Conservation (phyloP, 768 basidiomycete genomes). For the Phylloporus arenicola region DNA sequence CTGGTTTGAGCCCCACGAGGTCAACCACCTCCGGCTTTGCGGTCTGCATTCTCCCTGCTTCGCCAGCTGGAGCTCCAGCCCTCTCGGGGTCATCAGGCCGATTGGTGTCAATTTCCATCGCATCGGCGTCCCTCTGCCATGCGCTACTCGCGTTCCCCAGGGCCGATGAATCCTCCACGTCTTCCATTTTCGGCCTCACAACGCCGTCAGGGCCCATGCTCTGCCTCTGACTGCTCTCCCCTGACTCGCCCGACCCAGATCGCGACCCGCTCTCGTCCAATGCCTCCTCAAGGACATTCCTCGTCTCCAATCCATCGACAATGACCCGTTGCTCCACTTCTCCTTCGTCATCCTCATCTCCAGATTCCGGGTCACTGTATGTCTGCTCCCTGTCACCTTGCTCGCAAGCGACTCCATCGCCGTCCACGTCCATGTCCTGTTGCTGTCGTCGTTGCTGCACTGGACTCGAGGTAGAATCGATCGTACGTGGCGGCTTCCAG, state of each 20-base stretch:
- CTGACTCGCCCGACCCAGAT: slow-evolving; percentile 28
- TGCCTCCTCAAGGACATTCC: slow-evolving; percentile 51
- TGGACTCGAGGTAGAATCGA: slow-evolving; percentile 11
- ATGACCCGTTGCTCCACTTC: slow-evolving; percentile 51
- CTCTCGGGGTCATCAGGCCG: slow-evolving; percentile 25
- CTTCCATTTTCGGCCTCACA: slow-evolving; percentile 46
- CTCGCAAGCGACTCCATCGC: slow-evolving; percentile 13
- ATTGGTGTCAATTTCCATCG: slow-evolving; percentile 33
- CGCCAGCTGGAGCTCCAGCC: slow-evolving; percentile 6
- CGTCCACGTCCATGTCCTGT: slow-evolving; percentile 31
- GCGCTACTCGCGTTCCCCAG: slow-evolving; percentile 23
- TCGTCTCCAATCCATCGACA: slow-evolving; percentile 56
- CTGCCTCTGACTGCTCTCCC: slow-evolving; percentile 34
- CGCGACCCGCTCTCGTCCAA: slow-evolving; percentile 35
- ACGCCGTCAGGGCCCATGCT: slow-evolving; percentile 23
- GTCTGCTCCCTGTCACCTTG: slow-evolving; percentile 20
- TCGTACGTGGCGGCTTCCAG: slow-evolving; percentile 49
- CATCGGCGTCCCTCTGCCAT: slow-evolving; percentile 18
- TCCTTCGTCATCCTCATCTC: slow-evolving; percentile 55
- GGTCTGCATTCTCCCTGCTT: slow-evolving; percentile 16
- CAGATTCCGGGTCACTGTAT: slow-evolving; percentile 38
- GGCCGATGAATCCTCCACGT: slow-evolving; percentile 52
- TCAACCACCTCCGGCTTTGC: slow-evolving; percentile 25
- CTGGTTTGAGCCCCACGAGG: slow-evolving; percentile 43
- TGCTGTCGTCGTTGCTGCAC: slow-evolving; percentile 30